Evolutionary conservation across 768 basidiomycete genomes (phyloP), one percentile per base, ranked within the genome.

Genomic region (Pleurotus salmoneostramineus): DNA sequence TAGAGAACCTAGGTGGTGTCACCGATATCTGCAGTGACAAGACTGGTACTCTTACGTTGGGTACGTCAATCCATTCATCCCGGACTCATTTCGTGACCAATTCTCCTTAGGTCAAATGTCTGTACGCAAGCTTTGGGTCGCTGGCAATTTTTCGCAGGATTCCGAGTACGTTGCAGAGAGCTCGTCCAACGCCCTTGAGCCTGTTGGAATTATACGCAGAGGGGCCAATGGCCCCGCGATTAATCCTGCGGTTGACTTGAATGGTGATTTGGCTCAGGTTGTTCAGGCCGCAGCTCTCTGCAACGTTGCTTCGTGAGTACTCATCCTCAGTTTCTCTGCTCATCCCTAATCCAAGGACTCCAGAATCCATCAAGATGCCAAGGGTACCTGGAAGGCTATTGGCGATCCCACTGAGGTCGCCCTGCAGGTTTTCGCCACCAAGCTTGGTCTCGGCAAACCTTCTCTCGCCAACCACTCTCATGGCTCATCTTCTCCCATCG

Each of bases 1-100:
- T 87, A 60, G 84, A 87, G 64, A 83, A 79, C 50, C 66, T 88
- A 42, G 82, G 84, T 10, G 82, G 78, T 10, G 83, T 87, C 4
- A 74, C 72, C 3, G 72, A 76, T 63, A 72, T 77, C 37, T 87
- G 85, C 65, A 83, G 82, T 17, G 85, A 88, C 68, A 87, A 87
- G 68, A 88, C 85, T 1, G 85, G 85, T 31, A 88, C 85, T 12
- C 66, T 83, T 33, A 83, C 82, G 6, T 40, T 55, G 4, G 48
- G 48, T 49, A 6, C 5, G 48, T 58, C 40, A 27, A 27, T n/a
- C 15, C 44, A 48, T 33, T 52, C 36, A 59, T 32, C 52, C 50
- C 21, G 45, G 50, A 34, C 34, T 58, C 27, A 34, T 44, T 32
- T 35, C 61, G 12, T 17, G 10, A 49, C 5, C 48, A 10, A 49